Evolutionary conservation across 2,329 filamentous ascomycete genomes (phyloP), one percentile per base, ranked within the genome.

Genomic region (Saccharata proteae): DNA sequence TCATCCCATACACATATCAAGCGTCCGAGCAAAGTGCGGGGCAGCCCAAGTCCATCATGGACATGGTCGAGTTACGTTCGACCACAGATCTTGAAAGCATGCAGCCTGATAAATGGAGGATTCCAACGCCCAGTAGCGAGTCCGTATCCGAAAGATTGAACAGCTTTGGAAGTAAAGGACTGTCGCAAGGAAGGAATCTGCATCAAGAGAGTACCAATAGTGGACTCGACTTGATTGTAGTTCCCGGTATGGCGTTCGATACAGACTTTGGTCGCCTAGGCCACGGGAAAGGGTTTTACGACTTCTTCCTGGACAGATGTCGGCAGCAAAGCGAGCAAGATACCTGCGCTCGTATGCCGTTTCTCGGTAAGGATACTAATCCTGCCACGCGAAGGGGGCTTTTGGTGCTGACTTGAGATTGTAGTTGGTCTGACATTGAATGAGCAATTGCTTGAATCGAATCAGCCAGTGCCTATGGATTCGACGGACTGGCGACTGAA

Each of bases 241-340:
- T 96, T 65, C 90, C 90, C 1, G 90, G 86, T 9, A 81, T 98
- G 47, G 88, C 84, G 3, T 98, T 98, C 56, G 86, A 94, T 53
- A 64, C 64, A 3, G 62, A 61, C 9, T 69, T 90, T 38, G 72
- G 78, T 43, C 71, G 90, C 44, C 68, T 96, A 13, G 90, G 90
- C 23, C 90, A 98, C 56, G 90, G 90, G 35, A 93, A 84, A 56
- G 90, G 90, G 18, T 98, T 93, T 61, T 98, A 98, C 64, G 90
- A 98, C 61, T 80, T 77, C 55, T 98, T 93, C 56, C 61, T 98
- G 50, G 73, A 78, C 47, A 74, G 78, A 43, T 93, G 86, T 68
- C 53, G 67, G 55, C 54, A 56, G 42, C 48, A 46, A 41, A 53
- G 54, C 55, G 45, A 44, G 45, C 26, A 31, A 38, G 27, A 32